phyloP scores from a whole-genome alignment of 2,329 filamentous ascomycete genomes.

The Helotiales sp. region DNA sequence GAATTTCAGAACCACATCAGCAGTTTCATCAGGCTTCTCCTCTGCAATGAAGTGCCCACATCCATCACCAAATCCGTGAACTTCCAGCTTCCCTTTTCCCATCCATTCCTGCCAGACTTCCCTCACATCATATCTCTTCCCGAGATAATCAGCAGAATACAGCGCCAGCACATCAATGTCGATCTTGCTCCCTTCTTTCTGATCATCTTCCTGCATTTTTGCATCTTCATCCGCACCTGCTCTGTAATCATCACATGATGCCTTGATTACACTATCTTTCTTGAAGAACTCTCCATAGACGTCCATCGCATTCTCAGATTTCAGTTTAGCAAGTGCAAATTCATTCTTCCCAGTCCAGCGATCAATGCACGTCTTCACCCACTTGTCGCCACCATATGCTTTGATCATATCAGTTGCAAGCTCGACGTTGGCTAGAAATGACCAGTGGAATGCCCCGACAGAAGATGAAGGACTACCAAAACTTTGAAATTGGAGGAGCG shows the following conservation, averaged over 20 bases:
- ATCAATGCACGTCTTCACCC: slow-evolving; percentile 36
- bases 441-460: slow-evolving; percentile 47
- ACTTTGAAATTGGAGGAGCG: slow-evolving; percentile 44
- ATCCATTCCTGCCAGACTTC: slow-evolving; percentile 48
- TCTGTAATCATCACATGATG: slow-evolving; percentile 48
- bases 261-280: slow-evolving; percentile 41
- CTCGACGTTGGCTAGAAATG: slow-evolving; percentile 48
- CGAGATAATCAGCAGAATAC: slow-evolving; percentile 44
- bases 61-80: slow-evolving; percentile 36
- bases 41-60: slow-evolving; percentile 49
- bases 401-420: slow-evolving; percentile 44
- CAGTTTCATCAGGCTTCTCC: slow-evolving; percentile 41
- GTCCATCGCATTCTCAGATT: slow-evolving; percentile 41
- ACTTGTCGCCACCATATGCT: slow-evolving; percentile 43
- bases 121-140: slow-evolving; percentile 43
- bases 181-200: slow-evolving; percentile 44
- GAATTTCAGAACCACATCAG: slow-evolving; percentile 21
- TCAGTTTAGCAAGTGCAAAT: slow-evolving; percentile 19
- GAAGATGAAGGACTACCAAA: slow-evolving; percentile 40
- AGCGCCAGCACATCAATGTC: slow-evolving; percentile 43
- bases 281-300: slow-evolving; percentile 46
- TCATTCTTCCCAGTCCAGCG: slow-evolving; percentile 31
- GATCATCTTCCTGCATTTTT: slow-evolving; percentile 44
- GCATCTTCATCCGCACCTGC: slow-evolving; percentile 44
- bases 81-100: slow-evolving; percentile 32